Base-by-base conservation (phyloP, 2,329 filamentous ascomycete species). In the Bimuria novae-zelandiae region DNA sequence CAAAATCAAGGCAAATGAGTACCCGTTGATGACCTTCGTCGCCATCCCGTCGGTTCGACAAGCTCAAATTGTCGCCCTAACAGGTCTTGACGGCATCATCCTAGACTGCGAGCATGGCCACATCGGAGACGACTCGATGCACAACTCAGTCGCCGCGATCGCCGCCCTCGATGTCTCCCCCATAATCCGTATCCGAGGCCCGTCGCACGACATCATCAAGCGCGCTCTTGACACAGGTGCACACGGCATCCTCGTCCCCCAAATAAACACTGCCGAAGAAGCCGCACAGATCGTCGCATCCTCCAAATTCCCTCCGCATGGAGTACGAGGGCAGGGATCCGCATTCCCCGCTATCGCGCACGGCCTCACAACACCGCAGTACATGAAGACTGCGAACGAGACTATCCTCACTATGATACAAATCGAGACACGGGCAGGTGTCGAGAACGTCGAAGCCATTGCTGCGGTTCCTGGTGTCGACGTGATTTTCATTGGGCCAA, bases 51-150 rank as follows among this genome's bases (percentile, higher is more conserved):
- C 77, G 0, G 69, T 80, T 0, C 76, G 80, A 35, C 66, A 71
- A 53, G 79, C 80, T 29, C 80, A 82, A 52, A 76, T 82, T 16
- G 75, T 90, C 42, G 85, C 87, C 1, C 76, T 84, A 49, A 81
- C 80, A 2, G 86, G 85, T 1, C 79, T 86, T 1, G 86, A 89
- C 65, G 89, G 86, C 80, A 82, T 90, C 8, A 76, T 88, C 69
- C 82, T 84, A 22, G 82, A 84, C 64, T 82, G 81, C 62, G 81
- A 82, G 54, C 82, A 84, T 64, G 82, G 82, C 6, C 82, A 67
- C 44, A 67, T 84, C 35, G 80, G 81, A 57, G 80, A 82, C 69
- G 77, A 77, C 30, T 76, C 79, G 1, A 84, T 84, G 83, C 79
- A 84, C 59, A 82, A 84, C 56, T 80, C 80, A 0, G 81, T 84